A percentile compares a stretch with the other conserved stretches of the same genome.
Evolutionary conservation across 805 yeast species (phyloP).

Genomic region (Lipomyces kockii): DNA sequence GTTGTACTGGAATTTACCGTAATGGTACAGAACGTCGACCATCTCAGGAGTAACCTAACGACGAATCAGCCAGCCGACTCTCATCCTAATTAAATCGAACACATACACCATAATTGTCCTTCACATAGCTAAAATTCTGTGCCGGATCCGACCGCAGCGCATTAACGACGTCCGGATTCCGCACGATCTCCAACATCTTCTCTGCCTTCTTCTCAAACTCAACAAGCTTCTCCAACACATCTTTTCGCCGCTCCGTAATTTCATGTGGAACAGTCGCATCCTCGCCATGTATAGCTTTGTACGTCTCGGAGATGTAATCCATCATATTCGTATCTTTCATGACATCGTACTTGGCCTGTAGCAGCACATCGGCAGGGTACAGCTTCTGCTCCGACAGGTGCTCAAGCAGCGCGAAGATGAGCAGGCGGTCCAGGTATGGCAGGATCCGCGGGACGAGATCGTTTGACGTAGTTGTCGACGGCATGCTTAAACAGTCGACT

Average conservation of each 20-base stretch:
- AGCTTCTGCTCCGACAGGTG: slow-evolving; percentile 51
- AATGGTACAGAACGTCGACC: slow-evolving; percentile 58
- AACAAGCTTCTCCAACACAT: slow-evolving; percentile 45
- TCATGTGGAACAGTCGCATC: slow-evolving; percentile 50
- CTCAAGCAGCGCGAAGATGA: slow-evolving; percentile 59
- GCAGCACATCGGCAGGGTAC: slow-evolving; percentile 53
- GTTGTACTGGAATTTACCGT: slow-evolving; percentile 66
- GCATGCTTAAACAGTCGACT: neutral
- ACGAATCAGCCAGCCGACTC: neutral
- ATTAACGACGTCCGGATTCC: slow-evolving; percentile 57
- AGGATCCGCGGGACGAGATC: slow-evolving; percentile 49
- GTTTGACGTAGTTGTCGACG: slow-evolving; percentile 10
- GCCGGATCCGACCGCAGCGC: slow-evolving; percentile 60
- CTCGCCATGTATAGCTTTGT: slow-evolving; percentile 48
- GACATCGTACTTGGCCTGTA: slow-evolving; percentile 56
- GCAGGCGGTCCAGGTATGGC: slow-evolving; percentile 66
- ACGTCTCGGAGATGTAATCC: slow-evolving; percentile 54
- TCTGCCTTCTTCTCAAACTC: slow-evolving; percentile 34
- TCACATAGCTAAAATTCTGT: slow-evolving; percentile 56
- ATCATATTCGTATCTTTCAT: slow-evolving; percentile 64
- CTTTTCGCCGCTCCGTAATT: slow-evolving; percentile 45
- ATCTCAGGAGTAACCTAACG: slow-evolving; percentile 46
- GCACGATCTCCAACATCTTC: slow-evolving; percentile 24
- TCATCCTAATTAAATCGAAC: neutral
- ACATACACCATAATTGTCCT: slow-evolving; percentile 49